Conservation (phyloP, 2,329 filamentous ascomycete genomes). For the Myriosclerotinia duriaeana region DNA sequence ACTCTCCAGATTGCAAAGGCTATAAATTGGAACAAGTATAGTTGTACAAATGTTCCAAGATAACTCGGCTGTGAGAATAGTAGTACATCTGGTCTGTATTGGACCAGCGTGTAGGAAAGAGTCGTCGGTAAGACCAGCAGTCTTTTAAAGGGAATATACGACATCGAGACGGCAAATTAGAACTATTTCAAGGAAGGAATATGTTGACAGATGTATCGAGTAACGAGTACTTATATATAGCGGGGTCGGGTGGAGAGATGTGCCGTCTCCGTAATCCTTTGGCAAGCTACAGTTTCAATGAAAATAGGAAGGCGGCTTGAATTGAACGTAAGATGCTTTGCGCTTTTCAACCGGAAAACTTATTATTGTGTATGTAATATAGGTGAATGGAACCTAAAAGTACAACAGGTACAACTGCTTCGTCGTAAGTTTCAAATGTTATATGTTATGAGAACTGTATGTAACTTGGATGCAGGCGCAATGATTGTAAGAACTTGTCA, state of each 20-base stretch:
- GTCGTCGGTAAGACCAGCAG: constrained; percentile 32
- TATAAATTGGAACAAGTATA: constrained; percentile 44
- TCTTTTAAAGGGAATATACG: constrained; percentile 34
- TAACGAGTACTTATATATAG: neutral
- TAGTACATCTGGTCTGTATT: constrained; percentile 32
- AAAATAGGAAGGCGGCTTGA: constrained; percentile 2
- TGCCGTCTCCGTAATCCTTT: constrained; percentile 7
- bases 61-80: constrained; percentile 38
- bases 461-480: constrained; percentile 9
- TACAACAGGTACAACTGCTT: constrained; percentile 2
- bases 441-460: neutral
- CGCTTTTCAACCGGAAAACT: neutral
- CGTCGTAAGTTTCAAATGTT: constrained; percentile 19
- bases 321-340: neutral
- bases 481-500: neutral
- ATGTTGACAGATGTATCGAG: constrained; percentile 6
- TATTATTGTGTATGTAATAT: neutral
- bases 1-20: constrained; percentile 45
- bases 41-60: constrained; percentile 43
- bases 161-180: constrained; percentile 24
- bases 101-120: constrained; percentile 32
- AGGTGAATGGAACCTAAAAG: neutral
- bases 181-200: neutral
- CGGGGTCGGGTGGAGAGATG: neutral
- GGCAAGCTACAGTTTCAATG: neutral